phyloP scores from a whole-genome alignment of 805 yeast genomes.

The Nakazawaea holstii region DNA sequence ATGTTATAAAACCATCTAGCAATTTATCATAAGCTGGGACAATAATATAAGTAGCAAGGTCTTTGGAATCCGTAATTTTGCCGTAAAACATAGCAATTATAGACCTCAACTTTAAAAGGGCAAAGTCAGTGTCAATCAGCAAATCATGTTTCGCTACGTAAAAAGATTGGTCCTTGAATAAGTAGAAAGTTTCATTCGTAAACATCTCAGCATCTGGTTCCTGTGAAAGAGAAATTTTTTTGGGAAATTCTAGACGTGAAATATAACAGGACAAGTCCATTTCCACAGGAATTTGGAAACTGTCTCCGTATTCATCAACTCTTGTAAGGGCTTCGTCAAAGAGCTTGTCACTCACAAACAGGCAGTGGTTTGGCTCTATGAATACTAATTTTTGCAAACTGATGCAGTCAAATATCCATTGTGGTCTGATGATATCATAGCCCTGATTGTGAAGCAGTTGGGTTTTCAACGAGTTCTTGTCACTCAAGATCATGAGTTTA shows the following conservation, averaged over 20 bases:
- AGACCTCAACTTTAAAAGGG: slow-evolving; percentile 13
- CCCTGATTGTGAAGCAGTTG: slow-evolving; percentile 35
- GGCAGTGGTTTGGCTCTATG: slow-evolving; percentile 58
- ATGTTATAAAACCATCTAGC: slow-evolving; percentile 5
- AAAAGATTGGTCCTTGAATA: slow-evolving; percentile 19
- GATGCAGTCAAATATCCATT: slow-evolving; percentile 72
- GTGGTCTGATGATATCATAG: slow-evolving; percentile 57
- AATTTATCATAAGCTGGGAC: slow-evolving; percentile 18
- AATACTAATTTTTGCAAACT: slow-evolving; percentile 33
- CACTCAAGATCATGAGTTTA: slow-evolving; percentile 29
- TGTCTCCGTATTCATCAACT: slow-evolving; percentile 61
- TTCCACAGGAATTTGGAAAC: slow-evolving; percentile 36
- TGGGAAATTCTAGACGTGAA: slow-evolving; percentile 12
- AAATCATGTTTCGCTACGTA: too few species aligned
- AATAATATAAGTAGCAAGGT: slow-evolving; percentile 34
- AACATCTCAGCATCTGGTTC: slow-evolving; percentile 9
- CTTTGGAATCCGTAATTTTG: slow-evolving; percentile 21
- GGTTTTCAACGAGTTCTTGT: slow-evolving; percentile 33
- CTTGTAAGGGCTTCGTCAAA: slow-evolving; percentile 23
- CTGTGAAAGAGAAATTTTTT: background rate
- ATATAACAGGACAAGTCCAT: slow-evolving; percentile 14
- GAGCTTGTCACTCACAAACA: slow-evolving; percentile 30
- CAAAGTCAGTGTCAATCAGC: background rate
- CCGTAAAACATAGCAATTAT: slow-evolving; percentile 43
- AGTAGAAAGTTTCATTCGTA: slow-evolving; percentile 15